Conservation (phyloP, 2,329 filamentous ascomycete species). For the Aspergillus sp. region DNA sequence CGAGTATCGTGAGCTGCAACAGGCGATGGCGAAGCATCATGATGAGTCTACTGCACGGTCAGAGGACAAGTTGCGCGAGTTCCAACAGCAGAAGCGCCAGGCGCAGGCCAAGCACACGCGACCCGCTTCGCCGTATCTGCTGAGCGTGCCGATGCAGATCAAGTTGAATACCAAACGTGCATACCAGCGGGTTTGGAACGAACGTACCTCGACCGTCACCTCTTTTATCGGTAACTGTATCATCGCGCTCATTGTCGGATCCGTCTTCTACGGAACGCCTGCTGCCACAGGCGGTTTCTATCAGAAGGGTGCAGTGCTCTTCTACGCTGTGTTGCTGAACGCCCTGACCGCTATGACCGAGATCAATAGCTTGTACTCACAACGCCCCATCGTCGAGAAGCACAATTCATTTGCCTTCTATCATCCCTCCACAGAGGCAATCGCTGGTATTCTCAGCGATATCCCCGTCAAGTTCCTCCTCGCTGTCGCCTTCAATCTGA, state of each 20-base stretch:
- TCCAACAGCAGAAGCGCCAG: conserved; percentile 34
- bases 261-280: conserved; percentile 75
- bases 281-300: conserved; percentile 68
- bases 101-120: conserved; percentile 49
- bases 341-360: conserved; percentile 59
- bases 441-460: conserved; percentile 21
- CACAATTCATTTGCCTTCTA: conserved; percentile 30
- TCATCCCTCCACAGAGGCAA: conserved; percentile 22
- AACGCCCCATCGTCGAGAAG: conserved; percentile 28
- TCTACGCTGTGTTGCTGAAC: conserved; percentile 84
- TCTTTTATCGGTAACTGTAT: conserved; percentile 63
- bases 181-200: conserved; percentile 71
- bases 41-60: conserved; percentile 22
- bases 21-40: conserved; percentile 42
- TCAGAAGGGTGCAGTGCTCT: conserved; percentile 72
- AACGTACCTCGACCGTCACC: conserved; percentile 69
- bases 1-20: conserved; percentile 40
- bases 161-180: conserved; percentile 76
- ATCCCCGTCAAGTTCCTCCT: conserved; percentile 75
- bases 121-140: conserved; percentile 72
- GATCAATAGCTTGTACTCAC: conserved; percentile 41
- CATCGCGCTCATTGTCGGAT: conserved; percentile 74
- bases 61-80: conserved; percentile 29
- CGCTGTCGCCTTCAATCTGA: conserved; percentile 71
- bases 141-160: conserved; percentile 71